These are phyloP conservation scores for Rhododendron vialii DNA, from an alignment of 148 eudicot species.

Conservation along the genomic window DNA sequence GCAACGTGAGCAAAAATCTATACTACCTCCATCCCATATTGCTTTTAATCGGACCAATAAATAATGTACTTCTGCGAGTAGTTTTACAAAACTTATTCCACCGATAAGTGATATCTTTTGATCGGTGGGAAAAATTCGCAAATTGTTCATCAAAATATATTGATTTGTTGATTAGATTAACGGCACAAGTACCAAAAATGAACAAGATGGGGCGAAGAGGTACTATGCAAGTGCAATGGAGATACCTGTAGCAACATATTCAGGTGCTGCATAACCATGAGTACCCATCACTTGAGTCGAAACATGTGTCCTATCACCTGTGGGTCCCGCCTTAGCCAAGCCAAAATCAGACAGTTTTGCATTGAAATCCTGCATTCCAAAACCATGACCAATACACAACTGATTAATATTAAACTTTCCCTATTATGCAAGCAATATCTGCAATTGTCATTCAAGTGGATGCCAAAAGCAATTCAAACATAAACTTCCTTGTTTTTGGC, in stretches of 20 bases:
- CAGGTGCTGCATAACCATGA: conserved; percentile 79
- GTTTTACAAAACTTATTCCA: not conserved
- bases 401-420: not conserved
- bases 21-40: not conserved
- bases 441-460: not conserved
- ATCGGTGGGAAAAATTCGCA: not conserved
- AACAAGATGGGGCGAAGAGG: not conserved
- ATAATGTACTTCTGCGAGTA: not conserved
- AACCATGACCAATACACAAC: not conserved
- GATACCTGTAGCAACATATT: conserved; percentile 72
- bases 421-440: not conserved
- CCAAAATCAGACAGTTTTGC: conserved; percentile 77
- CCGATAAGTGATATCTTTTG: not conserved
- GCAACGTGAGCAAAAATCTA: not conserved
- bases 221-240: not conserved
- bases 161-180: not conserved
- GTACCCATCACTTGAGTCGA: conserved; percentile 86
- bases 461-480: not conserved
- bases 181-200: not conserved
- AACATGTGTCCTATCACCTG: conserved; percentile 73
- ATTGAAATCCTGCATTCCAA: conserved; percentile 50
- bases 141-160: not conserved
- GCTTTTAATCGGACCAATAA: not conserved
- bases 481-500: not conserved
- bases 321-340: conserved; percentile 75